Evolutionary conservation across 129 eudicot genomes (phyloP).

Genomic region (Artemisia annua): DNA sequence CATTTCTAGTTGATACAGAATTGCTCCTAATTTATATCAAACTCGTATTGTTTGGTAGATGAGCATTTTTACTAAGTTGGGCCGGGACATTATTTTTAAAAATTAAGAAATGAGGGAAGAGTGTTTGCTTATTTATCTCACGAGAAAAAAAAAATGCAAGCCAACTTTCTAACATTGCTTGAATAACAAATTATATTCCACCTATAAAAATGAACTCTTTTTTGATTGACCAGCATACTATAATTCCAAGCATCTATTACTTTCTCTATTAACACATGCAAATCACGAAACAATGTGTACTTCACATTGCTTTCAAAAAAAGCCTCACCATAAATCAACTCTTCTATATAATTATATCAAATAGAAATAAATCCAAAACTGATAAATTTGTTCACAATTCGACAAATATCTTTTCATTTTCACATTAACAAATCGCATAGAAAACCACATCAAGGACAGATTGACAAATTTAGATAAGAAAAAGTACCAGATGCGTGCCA

Average conservation of each 20-base stretch:
- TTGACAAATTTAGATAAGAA: slow-evolving; percentile 18
- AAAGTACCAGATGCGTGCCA: slow-evolving; percentile 61
- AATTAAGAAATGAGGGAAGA: background rate
- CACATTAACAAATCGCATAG: background rate
- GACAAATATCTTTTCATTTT: background rate
- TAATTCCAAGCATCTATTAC: slow-evolving; percentile 18
- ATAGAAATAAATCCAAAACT: slow-evolving; percentile 5
- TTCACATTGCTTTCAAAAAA: slow-evolving; percentile 24
- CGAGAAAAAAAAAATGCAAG: no score
- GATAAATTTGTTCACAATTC: background rate
- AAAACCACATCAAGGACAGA: slow-evolving; percentile 7
- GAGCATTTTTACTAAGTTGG: no score
- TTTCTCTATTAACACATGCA: slow-evolving; percentile 5
- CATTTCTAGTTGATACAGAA: background rate
- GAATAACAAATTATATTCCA: no score
- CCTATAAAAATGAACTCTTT: background rate
- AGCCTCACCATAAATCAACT: slow-evolving; percentile 11
- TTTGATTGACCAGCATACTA: background rate
- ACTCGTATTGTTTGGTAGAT: no score
- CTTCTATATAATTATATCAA: background rate
- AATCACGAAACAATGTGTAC: background rate
- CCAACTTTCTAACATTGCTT: no score
- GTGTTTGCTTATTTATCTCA: background rate
- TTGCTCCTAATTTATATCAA: no score
- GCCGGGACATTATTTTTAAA: no score